A percentile compares a stretch with the other conserved stretches of the same genome.
phyloP scores from a whole-genome alignment of 176 grass and related monocot species.

The Poa pratensis region DNA sequence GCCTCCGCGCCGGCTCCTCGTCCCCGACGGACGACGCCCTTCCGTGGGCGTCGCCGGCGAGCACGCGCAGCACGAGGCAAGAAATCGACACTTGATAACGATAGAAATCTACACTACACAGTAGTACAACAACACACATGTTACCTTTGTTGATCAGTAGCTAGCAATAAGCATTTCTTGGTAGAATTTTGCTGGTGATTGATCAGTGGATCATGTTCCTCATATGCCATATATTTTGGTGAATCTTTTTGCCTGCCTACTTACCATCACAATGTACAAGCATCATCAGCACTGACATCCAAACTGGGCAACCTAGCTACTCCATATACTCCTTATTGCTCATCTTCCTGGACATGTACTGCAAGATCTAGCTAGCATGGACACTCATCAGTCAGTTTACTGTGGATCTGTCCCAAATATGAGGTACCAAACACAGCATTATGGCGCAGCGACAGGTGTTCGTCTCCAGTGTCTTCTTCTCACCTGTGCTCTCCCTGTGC shows the following conservation, averaged over 20 bases:
- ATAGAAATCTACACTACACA: neutral
- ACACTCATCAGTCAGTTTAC: neutral
- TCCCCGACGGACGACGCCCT: slow-evolving; percentile 43
- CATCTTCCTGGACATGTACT: neutral
- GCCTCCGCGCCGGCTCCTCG: slow-evolving; percentile 41
- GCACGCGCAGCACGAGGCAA: slow-evolving; percentile 28
- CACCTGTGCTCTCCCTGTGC: neutral
- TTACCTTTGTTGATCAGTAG: neutral
- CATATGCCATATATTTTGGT: neutral
- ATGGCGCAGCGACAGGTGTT: slow-evolving; percentile 11
- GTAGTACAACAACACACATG: neutral
- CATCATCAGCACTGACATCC: slow-evolving; percentile 10
- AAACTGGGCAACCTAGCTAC: slow-evolving; percentile 9
- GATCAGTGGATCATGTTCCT: neutral
- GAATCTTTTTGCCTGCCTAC: neutral
- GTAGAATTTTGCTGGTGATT: slow-evolving; percentile 35
- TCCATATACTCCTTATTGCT: neutral
- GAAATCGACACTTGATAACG: slow-evolving; percentile 13
- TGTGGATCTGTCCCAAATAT: neutral
- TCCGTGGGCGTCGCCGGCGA: slow-evolving; percentile 50
- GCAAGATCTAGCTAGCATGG: slow-evolving; percentile 15
- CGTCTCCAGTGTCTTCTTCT: neutral
- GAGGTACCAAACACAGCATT: slow-evolving; percentile 2
- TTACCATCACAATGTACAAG: slow-evolving; percentile 4
- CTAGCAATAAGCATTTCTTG: slow-evolving; percentile 44